Evolutionary conservation across 2,329 filamentous ascomycete genomes (phyloP).

Genomic region (Fusarium sarcochroum): DNA sequence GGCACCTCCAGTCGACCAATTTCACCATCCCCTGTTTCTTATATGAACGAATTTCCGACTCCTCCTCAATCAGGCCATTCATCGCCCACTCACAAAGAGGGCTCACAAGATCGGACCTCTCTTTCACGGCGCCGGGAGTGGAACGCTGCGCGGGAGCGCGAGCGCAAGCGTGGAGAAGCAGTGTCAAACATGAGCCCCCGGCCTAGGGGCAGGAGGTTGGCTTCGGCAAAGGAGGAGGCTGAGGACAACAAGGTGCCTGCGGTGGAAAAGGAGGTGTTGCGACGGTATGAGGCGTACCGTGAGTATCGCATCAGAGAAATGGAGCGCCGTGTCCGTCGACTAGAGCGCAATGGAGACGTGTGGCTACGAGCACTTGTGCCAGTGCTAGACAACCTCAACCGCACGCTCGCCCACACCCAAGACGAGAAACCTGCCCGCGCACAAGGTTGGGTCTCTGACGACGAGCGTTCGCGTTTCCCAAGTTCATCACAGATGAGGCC

Average conservation of each 20-base stretch:
- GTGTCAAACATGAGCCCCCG: conserved; percentile 36
- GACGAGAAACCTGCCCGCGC: conserved; percentile 32
- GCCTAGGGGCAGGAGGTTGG: conserved; percentile 39
- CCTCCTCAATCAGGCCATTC: conserved; percentile 51
- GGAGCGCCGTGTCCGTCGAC: conserved; percentile 60
- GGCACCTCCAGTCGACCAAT: conserved; percentile 13
- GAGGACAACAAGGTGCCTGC: conserved; percentile 41
- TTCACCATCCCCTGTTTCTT: conserved; percentile 22
- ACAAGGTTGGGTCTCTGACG: conserved; percentile 53
- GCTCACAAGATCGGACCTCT: conserved; percentile 48
- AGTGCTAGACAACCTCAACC: conserved; percentile 61
- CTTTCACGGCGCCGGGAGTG: conserved; percentile 54
- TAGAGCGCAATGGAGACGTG: conserved; percentile 63
- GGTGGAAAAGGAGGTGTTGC: conserved; percentile 54
- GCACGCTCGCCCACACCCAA: conserved; percentile 49
- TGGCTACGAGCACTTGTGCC: conserved; percentile 61
- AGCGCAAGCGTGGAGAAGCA: conserved; percentile 45
- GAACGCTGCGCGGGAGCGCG: conserved; percentile 50
- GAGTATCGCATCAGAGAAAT: conserved; percentile 62
- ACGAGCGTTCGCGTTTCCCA: conserved; percentile 41
- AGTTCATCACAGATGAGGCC: conserved; percentile 22
- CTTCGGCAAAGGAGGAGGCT: conserved; percentile 42
- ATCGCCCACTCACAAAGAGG: conserved; percentile 46
- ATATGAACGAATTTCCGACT: conserved; percentile 45
- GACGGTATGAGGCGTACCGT: conserved; percentile 58